Base-by-base conservation (phyloP, 148 eudicot species). In the Diospyros kaki region DNA sequence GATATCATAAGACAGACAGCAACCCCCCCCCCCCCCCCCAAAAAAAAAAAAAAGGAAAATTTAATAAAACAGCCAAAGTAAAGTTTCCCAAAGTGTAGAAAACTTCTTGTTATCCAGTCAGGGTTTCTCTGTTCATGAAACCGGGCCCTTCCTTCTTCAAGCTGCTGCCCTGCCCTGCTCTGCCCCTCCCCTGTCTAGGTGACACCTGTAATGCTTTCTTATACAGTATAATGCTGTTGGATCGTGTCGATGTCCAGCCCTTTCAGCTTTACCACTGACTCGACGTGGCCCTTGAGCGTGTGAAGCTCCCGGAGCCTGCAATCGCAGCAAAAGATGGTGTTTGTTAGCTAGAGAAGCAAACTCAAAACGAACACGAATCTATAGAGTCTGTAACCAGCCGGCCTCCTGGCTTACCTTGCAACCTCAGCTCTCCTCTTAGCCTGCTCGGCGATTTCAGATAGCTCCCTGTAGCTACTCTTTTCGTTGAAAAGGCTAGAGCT, bases 221-320 rank as follows among this genome's bases (percentile, higher is more conserved):
- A 92, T 55, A 92, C 89, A 51, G 97, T 92, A 80, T 92, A 92
- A 79, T 88, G 87, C 66, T 92, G 97, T 67, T 90, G 87, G 83
- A 92, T 92, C 66, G 90, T 89, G 72, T 89, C 97, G 51, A 91
- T 89, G 77, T 91, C 97, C 51, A 91, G 84, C 55, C 97, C 97
- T 82, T 91, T 91, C 52, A 91, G 97, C 84, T 91, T 91, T 80
- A 89, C 97, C 66, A 89, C 97, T 0, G 97, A 92, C 83, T 92
- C 97, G 4, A 92, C 97, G 56, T 92, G 97, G 41, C 97, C 97
- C 73, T 92, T 92, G 74, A 92, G 92, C n/a, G 97, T 92, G 77
- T 84, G 91, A 79, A 90, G 75, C 86, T 92, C 97, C n/a, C 97
- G 89, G 43, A 92, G 94, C 94, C 97, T 90, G 43, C 76, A 82